phyloP scores from a whole-genome alignment of 441 rosid species.

The Eutrema salsugineum region DNA sequence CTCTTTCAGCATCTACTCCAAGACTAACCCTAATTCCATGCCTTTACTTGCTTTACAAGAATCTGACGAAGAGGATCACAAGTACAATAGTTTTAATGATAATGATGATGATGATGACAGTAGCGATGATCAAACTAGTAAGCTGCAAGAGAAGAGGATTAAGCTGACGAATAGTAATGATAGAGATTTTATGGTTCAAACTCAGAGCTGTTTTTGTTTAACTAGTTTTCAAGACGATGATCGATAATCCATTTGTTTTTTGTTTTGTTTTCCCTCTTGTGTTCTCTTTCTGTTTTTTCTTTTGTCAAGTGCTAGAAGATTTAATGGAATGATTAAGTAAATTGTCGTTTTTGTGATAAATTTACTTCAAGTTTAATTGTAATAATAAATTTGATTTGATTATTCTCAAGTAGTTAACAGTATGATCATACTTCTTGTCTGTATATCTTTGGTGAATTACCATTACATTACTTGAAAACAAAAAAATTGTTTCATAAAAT shows the following conservation, averaged over 20 bases:
- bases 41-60: conserved; percentile 51
- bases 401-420: neutral
- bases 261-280: neutral
- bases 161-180: conserved; percentile 12
- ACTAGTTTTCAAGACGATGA: conserved; percentile 37
- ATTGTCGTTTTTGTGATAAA: neutral
- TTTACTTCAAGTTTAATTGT: neutral
- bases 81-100: neutral
- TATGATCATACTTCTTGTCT: neutral
- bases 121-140: conserved; percentile 14
- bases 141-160: conserved; percentile 22
- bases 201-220: conserved; percentile 43
- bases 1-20: conserved; percentile 35
- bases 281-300: neutral
- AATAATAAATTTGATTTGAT: neutral
- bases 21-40: conserved; percentile 53
- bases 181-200: conserved; percentile 20
- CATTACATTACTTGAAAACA: neutral
- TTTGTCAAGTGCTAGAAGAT: neutral
- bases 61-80: conserved; percentile 25
- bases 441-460: neutral
- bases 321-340: neutral
- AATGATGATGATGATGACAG: neutral
- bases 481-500: neutral
- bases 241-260: neutral